A percentile compares a stretch with the other conserved stretches of the same genome.
phyloP scores from a whole-genome alignment of 768 basidiomycete species.

The Suillus occidentalis region DNA sequence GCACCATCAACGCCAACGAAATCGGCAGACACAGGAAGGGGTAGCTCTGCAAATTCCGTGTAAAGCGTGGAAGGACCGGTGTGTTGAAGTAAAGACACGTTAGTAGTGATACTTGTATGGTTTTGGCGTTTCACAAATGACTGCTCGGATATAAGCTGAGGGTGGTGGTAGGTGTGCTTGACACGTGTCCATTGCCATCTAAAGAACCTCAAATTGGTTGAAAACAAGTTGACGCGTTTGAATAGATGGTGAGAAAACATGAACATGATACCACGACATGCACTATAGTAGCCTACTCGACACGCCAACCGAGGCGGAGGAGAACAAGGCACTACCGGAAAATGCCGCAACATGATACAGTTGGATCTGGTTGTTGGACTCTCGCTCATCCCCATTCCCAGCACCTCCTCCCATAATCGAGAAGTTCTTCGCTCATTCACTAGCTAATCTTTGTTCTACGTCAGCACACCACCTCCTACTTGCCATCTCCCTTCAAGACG shows the following conservation, averaged over 20 bases:
- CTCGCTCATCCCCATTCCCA: too few relatives aligned
- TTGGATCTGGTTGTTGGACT: too few relatives aligned
- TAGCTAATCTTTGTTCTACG: too few relatives aligned
- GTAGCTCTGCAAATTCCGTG: neutral
- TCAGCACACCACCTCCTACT: neutral
- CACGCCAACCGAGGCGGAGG: neutral
- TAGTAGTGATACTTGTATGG: neutral
- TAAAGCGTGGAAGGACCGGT: neutral
- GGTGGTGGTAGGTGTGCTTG: neutral
- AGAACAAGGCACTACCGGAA: neutral
- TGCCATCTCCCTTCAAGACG: neutral
- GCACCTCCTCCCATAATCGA: too few relatives aligned
- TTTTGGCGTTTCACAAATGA: neutral
- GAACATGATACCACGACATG: neutral
- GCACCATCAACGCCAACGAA: slow-evolving; percentile 25
- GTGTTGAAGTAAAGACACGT: neutral
- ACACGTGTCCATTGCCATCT: neutral
- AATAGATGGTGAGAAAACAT: neutral
- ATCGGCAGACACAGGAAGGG: neutral
- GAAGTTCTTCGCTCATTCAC: too few relatives aligned
- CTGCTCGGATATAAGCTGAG: neutral
- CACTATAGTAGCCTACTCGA: neutral
- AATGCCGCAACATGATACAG: neutral
- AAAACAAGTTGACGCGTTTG: neutral
- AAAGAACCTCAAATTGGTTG: neutral